A percentile compares a stretch with the other conserved stretches of the same genome.
These are phyloP conservation scores for Colletotrichum destructivum DNA, from an alignment of 2,329 filamentous ascomycete genomes.

Conservation along the genomic window DNA sequence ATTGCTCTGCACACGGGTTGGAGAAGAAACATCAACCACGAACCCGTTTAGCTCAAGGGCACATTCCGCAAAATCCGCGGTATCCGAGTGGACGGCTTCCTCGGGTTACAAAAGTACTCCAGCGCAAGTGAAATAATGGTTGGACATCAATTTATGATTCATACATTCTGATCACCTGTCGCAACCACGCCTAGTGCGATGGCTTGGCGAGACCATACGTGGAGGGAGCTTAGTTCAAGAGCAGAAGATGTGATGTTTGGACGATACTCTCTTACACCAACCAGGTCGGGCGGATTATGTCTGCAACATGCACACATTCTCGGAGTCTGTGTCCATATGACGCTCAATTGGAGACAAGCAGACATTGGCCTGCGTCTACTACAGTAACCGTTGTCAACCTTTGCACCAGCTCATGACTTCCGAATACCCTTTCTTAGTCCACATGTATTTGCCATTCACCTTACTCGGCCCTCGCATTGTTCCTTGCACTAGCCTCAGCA, in stretches of 20 bases:
- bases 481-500: slow-evolving; percentile 78
- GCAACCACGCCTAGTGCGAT: no score
- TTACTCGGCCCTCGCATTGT: slow-evolving; percentile 67
- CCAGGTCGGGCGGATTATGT: background rate
- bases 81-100: background rate
- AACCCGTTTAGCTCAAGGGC: background rate
- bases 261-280: no score
- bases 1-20: no score
- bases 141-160: background rate
- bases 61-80: background rate
- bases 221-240: background rate
- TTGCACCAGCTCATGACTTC: background rate
- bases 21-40: background rate
- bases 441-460: background rate
- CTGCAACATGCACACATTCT: background rate
- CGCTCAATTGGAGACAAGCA: background rate
- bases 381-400: background rate
- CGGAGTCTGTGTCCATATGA: background rate
- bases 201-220: background rate
- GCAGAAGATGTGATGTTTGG: no score
- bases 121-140: background rate
- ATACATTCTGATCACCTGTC: background rate
- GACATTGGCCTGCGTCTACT: background rate
- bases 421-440: background rate
- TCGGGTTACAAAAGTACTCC: background rate